Base-by-base conservation (phyloP, 371 early-diverging fungal species). In the Rhizomucor miehei region DNA sequence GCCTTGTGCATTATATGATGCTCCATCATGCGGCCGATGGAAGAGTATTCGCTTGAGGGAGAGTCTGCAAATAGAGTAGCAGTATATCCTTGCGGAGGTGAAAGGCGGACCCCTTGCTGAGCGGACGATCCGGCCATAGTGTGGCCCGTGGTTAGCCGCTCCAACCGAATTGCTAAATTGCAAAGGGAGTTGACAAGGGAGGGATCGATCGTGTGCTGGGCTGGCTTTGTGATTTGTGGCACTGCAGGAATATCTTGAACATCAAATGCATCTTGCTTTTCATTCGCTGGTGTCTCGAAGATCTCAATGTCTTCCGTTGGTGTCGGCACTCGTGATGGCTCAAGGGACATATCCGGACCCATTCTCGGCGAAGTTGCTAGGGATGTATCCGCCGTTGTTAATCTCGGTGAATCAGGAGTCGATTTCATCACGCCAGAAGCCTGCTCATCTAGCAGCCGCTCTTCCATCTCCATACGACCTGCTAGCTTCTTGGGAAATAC, bases 401-500 rank as follows among this genome's bases (percentile, higher is more conserved):
- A 25, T 4, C 25, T 4, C 21, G 51, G 51, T 20, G 51, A 37
- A 0, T 8, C 51, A 9, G 51, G 21, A 21, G 40, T 39, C 3
- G 51, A n/a, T 1, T 36, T 37, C 29, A 20, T 48, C 6, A 37
- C 35, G 21, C 39, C 38, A 35, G 51, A 6, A 11, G 20, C 23
- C 39, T 51, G 53, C 34, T 37, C 51, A 19, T 38, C 38, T 6
- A 41, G 24, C 6, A 38, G 17, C 16, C 39, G 40, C n/a, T 51
- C 51, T 41, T 76, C 67, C 51, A 60, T 38, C 50, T 69, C 68
- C 67, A 77, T 66, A 50, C 76, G 54, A 25, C 83, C 81, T 25
- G 71, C 60, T 43, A 86, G 65, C 14, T 75, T 69, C 6, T 79
- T 77, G 2, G 89, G 84, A 48, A 84, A 90, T 0, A 94, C 85